Base-by-base conservation (phyloP, 495 filamentous ascomycete species). In the Neurospora tetraspora region DNA sequence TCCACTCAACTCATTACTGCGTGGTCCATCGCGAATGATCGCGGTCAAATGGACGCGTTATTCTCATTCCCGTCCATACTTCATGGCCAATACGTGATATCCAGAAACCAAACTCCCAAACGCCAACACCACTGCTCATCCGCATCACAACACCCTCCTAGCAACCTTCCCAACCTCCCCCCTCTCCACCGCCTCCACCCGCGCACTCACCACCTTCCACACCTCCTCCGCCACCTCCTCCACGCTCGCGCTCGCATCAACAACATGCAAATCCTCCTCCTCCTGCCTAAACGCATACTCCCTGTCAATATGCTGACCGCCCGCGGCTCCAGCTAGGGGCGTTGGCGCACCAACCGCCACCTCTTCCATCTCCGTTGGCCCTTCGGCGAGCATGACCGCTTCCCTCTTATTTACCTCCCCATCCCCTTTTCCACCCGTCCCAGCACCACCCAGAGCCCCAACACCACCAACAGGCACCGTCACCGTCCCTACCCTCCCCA, bases 221-320 rank as follows among this genome's bases (percentile, higher is more conserved):
- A 89, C 80, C 76, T 81, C 81, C 71, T 85, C 83, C 11, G 81
- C 82, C 12, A 89, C 85, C 43, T 84, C 84, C 73, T 88, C 86
- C 9, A 87, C 80, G 0, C 79, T 76, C 14, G 80, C 61, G 20
- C 86, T 82, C 69, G 88, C 88, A 79, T 90, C 85, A 23, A 89
- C 77, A 27, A 89, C 83, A 61, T 83, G 81, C 77, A 89, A 83
- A 75, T 87, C 85, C 78, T 86, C 86, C 69, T 84, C 83, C 74
- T 85, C 85, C 78, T 87, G 82, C 68, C 80, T 74, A 70, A 85
- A 85, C 72, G 81, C 77, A 42, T 82, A 77, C 75, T 86, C 84
- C 53, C 53, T 65, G 2, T 27, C 53, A 65, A 65, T 65, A 65
- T 65, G 53, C 53, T 18, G 53, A 8, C 53, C 53, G 23, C 27